These are phyloP conservation scores for Ilex asprella DNA, from an alignment of 257 asterid species.

Conservation along the genomic window DNA sequence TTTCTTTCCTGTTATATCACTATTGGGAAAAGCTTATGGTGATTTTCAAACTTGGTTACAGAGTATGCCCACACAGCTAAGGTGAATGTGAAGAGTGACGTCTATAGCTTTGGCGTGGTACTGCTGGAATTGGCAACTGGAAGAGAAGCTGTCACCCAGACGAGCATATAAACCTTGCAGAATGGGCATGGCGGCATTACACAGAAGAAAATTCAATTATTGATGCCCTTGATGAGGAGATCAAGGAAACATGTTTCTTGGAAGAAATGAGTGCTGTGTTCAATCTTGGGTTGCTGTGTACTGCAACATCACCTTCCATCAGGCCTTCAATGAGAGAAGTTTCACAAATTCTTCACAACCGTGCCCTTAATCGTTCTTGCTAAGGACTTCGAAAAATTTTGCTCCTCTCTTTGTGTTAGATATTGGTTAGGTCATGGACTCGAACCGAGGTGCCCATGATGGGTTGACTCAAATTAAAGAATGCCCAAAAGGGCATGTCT, in stretches of 20 bases:
- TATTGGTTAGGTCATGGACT: too few species aligned
- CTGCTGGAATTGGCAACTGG: conserved; percentile 33
- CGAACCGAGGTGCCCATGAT: too few species aligned
- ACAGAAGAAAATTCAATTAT: conserved; percentile 12
- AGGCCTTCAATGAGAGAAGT: conserved; percentile 37
- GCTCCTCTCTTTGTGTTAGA: too few species aligned
- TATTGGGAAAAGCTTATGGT: background rate
- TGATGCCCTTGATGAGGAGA: conserved; percentile 23
- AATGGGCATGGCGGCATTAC: conserved; percentile 15
- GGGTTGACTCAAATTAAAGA: too few species aligned
- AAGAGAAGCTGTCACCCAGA: conserved; percentile 23
- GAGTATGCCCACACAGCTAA: conserved; percentile 27
- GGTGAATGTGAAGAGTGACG: conserved; percentile 27
- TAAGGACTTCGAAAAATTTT: too few species aligned
- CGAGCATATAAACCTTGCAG: conserved; percentile 31
- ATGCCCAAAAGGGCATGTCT: too few species aligned
- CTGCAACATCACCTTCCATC: conserved; percentile 18
- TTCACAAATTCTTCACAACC: conserved; percentile 24
- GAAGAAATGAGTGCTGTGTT: conserved; percentile 24
- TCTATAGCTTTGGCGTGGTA: conserved; percentile 24
- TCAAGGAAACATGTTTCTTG: conserved; percentile 16
- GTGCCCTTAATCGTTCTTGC: too few species aligned
- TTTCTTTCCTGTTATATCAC: background rate
- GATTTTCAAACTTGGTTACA: background rate
- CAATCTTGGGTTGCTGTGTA: conserved; percentile 29